Base-by-base conservation (phyloP, 768 basidiomycete species). In the Trametes maxima region DNA sequence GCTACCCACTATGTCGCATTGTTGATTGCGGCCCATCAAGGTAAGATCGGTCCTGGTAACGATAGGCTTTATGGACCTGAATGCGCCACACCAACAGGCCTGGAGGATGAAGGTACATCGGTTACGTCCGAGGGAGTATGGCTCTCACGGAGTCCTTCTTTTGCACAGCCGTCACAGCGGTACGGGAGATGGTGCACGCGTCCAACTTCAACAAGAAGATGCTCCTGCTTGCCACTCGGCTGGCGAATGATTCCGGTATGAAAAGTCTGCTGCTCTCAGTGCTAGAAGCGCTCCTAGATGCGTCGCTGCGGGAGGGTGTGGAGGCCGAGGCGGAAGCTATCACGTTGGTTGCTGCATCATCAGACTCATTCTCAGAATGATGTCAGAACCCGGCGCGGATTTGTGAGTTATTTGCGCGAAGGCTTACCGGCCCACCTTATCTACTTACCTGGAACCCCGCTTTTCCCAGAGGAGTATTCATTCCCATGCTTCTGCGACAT, bases 131-230 rank as follows among this genome's bases (percentile, higher is more conserved):
- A 49, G n/a, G 54, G 37, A 5, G 4, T 3, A 24, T 25, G 21
- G 90, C 25, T 59, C 54, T 63, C 56, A 62, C 46, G 65, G 47
- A 68, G 44, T 8, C 28, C 54, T 49, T 40, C 52, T 35, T 50
- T 45, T 44, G 47, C 55, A 60, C 73, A 89, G 89, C 89, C 61
- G 85, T 85, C 66, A 76, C 76, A 64, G 85, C 88, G n/a, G 79
- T 92, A 53, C 80, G 80, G 51, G 81, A 80, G 61, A 90, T 94
- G 86, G 80, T 85, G 54, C 80, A 81, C 63, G 85, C 90, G 56
- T 78, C 85, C 66, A 89, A 89, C 73, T 93, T 94, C 74, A 88
- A 94, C 79, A 86, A 89, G 65, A 89, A 86, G 70, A 92, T 94
- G 90, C 77, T 94, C 63, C 77, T 93, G 62, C 79, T 94, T 55